A percentile compares a stretch with the other conserved stretches of the same genome.
These are phyloP conservation scores for Leccinum rimulosum DNA, from an alignment of 768 basidiomycete genomes.

Conservation along the genomic window DNA sequence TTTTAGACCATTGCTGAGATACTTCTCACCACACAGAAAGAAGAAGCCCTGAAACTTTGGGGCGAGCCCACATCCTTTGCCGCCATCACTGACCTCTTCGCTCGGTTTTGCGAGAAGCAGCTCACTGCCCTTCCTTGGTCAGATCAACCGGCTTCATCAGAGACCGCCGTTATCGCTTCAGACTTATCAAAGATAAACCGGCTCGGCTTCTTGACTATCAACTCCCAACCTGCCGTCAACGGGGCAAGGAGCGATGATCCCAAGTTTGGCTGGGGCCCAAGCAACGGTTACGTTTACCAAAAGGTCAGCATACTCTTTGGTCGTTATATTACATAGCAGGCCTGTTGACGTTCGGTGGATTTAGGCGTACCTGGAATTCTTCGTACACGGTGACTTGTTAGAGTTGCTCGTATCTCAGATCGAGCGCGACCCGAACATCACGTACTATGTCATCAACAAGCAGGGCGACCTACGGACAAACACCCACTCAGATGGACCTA, in stretches of 20 bases:
- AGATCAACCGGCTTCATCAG: constrained; percentile 79
- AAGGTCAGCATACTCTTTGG: constrained; percentile 53
- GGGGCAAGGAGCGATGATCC: constrained; percentile 83
- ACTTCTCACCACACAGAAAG: constrained; percentile 56
- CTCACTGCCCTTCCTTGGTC: constrained; percentile 91
- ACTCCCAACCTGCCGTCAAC: constrained; percentile 95
- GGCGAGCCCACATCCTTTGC: constrained; percentile 65
- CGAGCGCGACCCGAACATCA: constrained; percentile 83
- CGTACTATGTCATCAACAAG: constrained; percentile 97
- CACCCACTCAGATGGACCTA: constrained; percentile 91
- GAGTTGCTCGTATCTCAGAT: constrained; percentile 74
- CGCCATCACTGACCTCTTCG: constrained; percentile 75
- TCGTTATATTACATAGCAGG: neutral
- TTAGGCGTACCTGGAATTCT: constrained; percentile 95
- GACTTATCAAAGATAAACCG: constrained; percentile 85
- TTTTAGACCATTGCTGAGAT: constrained; percentile 6
- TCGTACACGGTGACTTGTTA: constrained; percentile 75
- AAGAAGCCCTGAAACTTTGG: constrained; percentile 87
- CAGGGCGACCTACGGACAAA: constrained; percentile 93
- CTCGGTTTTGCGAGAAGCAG: constrained; percentile 74
- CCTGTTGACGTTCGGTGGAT: neutral
- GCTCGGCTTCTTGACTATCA: constrained; percentile 93
- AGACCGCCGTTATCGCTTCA: constrained; percentile 77
- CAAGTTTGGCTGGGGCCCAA: constrained; percentile 90
- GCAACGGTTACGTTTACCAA: constrained; percentile 93